A percentile compares a stretch with the other conserved stretches of the same genome.
phyloP scores from a whole-genome alignment of 2,329 filamentous ascomycete genomes.

The Phialocephala subalpina region DNA sequence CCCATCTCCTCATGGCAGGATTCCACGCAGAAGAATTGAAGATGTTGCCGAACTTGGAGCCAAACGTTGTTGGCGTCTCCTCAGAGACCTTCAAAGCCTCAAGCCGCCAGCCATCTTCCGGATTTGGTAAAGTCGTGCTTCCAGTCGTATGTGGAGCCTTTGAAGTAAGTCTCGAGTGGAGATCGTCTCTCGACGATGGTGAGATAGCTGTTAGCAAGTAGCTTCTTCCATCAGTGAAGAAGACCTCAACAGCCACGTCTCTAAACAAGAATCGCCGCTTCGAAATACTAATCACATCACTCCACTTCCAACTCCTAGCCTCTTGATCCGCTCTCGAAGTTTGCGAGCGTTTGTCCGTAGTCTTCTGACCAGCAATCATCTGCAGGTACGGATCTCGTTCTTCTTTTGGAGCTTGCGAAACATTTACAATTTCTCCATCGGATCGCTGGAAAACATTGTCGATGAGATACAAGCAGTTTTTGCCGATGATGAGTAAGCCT shows the following conservation, averaged over 20 bases:
- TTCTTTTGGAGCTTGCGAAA: slow-evolving; percentile 90
- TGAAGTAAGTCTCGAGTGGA: slow-evolving; percentile 77
- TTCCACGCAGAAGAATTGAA: slow-evolving; percentile 86
- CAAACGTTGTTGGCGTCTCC: slow-evolving; percentile 69
- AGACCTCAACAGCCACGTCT: slow-evolving; percentile 95
- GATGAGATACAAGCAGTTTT: slow-evolving; percentile 90
- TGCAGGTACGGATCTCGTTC: slow-evolving; percentile 96
- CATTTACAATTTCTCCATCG: slow-evolving; percentile 96
- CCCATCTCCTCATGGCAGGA: slow-evolving; percentile 88
- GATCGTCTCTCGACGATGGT: slow-evolving; percentile 75
- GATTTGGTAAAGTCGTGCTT: slow-evolving; percentile 72
- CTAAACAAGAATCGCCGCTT: slow-evolving; percentile 95
- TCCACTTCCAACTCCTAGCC: slow-evolving; percentile 91
- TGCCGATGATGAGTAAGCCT: slow-evolving; percentile 91
- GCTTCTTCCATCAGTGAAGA: slow-evolving; percentile 96
- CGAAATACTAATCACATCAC: slow-evolving; percentile 92
- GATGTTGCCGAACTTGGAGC: slow-evolving; percentile 89
- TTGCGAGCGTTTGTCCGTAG: slow-evolving; percentile 66
- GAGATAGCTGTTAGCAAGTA: slow-evolving; percentile 90
- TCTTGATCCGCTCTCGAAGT: slow-evolving; percentile 73
- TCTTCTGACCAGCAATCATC: slow-evolving; percentile 80
- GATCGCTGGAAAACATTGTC: slow-evolving; percentile 96
- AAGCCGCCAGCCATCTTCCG: slow-evolving; percentile 90
- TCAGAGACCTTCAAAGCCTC: slow-evolving; percentile 79
- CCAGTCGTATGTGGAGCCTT: slow-evolving; percentile 84